Base-by-base conservation (phyloP, 2,329 filamentous ascomycete species). In the Venturia asperata region DNA sequence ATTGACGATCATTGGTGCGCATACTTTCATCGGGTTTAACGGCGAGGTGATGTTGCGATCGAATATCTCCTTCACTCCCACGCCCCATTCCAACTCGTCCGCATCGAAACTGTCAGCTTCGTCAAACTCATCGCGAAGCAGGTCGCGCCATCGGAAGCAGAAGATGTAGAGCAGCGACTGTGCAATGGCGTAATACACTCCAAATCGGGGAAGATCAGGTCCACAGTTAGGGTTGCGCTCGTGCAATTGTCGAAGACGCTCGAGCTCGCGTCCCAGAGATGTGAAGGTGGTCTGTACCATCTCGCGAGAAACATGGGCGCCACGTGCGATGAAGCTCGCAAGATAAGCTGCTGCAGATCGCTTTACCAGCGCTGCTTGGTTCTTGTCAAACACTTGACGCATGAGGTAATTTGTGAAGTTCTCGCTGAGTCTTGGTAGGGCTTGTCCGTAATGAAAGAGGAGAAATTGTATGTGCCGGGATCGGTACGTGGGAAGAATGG, bases 81-180 rank as follows among this genome's bases (percentile, higher is more conserved):
- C 82, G 63, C 89, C 84, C 89, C 94, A 97, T 49, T 84, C 82
- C 52, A 96, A 85, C 66, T 80, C 67, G 43, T 85, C 79, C 17
- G 63, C 63, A 64, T 77, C 74, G 0, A 72, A 70, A 9, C 70
- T 69, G 17, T 70, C 66, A 2, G 65, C 66, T 11, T 82, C 77
- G 55, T 85, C 82, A 52, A 63, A 77, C 77, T 81, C 77, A 1
- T 84, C 66, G 43, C 68, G 68, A 13, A 75, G 82, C 60, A 99
- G 81, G 72, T 97, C 93, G 67, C 91, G 88, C 94, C 94, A 99
- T 65, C 94, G 87, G 81, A 99, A 99, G 80, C 94, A 99, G 77
- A 96, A 97, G 66, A 96, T 93, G 78, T 97, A 97, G 30, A 97
- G 83, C 2, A 95, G 81, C 1, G 92, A 92, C 75, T 97, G 92